A percentile compares a stretch with the other conserved stretches of the same genome.
Evolutionary conservation across 768 basidiomycete genomes (phyloP).

Genomic region (Lentinula boryana): DNA sequence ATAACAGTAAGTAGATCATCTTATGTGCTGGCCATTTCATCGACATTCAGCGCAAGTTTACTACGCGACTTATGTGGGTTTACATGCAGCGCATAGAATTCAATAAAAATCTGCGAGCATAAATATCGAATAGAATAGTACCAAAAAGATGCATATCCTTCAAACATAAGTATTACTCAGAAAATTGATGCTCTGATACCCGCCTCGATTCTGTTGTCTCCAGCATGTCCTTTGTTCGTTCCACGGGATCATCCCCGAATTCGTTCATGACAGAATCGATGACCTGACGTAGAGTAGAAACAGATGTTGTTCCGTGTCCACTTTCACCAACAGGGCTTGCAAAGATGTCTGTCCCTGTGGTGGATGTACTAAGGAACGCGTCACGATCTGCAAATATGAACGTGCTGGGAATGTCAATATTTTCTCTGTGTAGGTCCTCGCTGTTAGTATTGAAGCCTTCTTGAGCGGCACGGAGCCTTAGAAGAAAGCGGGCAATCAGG

Average conservation of each 20-base stretch:
- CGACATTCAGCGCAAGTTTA: no score
- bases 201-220: neutral
- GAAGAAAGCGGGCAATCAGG: neutral
- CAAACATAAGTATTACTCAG: no score
- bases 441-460: neutral
- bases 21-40: no score
- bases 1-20: no score
- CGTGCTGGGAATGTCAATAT: neutral
- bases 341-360: neutral
- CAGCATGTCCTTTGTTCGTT: neutral
- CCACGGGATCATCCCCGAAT: neutral
- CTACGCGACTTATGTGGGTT: no score
- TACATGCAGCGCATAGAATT: no score
- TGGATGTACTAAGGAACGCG: neutral
- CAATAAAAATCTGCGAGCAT: no score
- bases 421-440: neutral
- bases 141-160: no score
- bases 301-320: neutral
- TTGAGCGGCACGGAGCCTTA: neutral
- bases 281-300: neutral
- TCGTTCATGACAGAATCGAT: neutral
- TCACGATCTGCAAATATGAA: neutral
- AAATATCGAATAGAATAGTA: no score
- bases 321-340: neutral
- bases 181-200: neutral